Evolutionary conservation across 176 grass and related monocot genomes (phyloP), one percentile per base, ranked within the genome.

Genomic region (Cenchrus fungigraminus): DNA sequence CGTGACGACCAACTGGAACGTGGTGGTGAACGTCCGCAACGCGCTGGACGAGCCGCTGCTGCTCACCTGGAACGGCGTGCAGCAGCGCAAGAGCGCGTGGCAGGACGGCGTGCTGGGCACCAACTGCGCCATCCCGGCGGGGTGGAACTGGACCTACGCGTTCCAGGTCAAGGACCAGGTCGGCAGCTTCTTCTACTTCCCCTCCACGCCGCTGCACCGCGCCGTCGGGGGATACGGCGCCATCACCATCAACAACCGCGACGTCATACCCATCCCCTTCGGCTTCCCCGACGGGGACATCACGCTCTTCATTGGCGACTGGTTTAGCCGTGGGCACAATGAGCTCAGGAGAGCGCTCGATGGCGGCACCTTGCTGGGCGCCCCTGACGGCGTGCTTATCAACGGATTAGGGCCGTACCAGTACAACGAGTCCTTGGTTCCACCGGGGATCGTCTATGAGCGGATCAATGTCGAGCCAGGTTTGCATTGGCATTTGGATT

Each of bases 1-100:
- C 94, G 89, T 93, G 78, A 95, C 93, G 8, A 98, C 96, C 80
- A 98, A 98, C 75, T 94, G 96, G 96, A 98, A 98, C 86, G 89
- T 91, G 71, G 83, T 95, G 75, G 85, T 98, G 46, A 92, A 98
- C 88, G 91, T 98, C 64, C 83, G 75, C 74, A 98, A 98, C 84
- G 50, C 86, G 58, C 82, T 98, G 51, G 93, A 98, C 37, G 96
- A 98, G 81, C 96, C 96, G 75, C 88, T 98, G 65, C 91, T 98
- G 73, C n/a, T 98, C 79, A 95, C 96, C 82, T 97, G 90, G 93
- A 89, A 94, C 81, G 96, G 93, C 71, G 67, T 95, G 79, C 96
- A 94, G 78, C 86, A 98, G 50, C 94, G 93, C 78, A 89, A 77
- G 86, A 88, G 68, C 56, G 83, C 91, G 53, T 98, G 93, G 96